Evolutionary conservation across 2,329 filamentous ascomycete genomes (phyloP).

Genomic region (Xylaria sp.): DNA sequence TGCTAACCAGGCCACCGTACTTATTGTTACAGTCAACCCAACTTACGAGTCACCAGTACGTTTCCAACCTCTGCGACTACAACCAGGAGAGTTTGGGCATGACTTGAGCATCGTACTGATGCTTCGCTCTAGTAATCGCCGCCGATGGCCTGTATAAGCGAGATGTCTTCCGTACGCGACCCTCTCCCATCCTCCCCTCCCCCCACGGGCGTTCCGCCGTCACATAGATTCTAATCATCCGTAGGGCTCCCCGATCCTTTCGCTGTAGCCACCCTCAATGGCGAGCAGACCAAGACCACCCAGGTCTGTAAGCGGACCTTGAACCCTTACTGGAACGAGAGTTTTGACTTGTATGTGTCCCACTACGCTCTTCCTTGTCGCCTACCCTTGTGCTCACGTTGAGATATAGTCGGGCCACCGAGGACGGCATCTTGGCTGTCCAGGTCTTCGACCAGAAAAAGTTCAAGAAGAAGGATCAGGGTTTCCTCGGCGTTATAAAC

Average conservation of each 20-base stretch:
- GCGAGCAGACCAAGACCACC: conserved; percentile 98
- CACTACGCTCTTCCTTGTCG: conserved; percentile 21
- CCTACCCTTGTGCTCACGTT: conserved; percentile 42
- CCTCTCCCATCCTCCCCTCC: neutral
- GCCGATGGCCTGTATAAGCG: conserved; percentile 98
- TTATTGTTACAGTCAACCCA: conserved; percentile 71
- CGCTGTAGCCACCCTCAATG: conserved; percentile 94
- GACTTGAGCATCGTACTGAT: conserved; percentile 25
- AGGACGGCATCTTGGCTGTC: conserved; percentile 95
- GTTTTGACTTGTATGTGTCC: conserved; percentile 90
- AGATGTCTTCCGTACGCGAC: conserved; percentile 93
- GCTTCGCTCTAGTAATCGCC: conserved; percentile 80
- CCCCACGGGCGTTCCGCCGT: neutral
- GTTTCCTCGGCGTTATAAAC: conserved; percentile 97
- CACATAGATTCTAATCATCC: neutral
- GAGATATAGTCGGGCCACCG: conserved; percentile 78
- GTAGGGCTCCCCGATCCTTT: conserved; percentile 97
- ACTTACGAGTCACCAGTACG: conserved; percentile 93
- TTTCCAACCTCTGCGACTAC: conserved; percentile 40
- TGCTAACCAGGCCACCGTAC: conserved; percentile 47
- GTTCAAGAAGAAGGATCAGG: conserved; percentile 99
- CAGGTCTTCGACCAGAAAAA: conserved; percentile 99
- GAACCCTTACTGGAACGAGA: conserved; percentile 99
- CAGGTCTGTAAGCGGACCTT: conserved; percentile 96
- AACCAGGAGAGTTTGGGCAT: neutral